Base-by-base conservation (phyloP, 495 filamentous ascomycete species). In the Penicillium lagena region DNA sequence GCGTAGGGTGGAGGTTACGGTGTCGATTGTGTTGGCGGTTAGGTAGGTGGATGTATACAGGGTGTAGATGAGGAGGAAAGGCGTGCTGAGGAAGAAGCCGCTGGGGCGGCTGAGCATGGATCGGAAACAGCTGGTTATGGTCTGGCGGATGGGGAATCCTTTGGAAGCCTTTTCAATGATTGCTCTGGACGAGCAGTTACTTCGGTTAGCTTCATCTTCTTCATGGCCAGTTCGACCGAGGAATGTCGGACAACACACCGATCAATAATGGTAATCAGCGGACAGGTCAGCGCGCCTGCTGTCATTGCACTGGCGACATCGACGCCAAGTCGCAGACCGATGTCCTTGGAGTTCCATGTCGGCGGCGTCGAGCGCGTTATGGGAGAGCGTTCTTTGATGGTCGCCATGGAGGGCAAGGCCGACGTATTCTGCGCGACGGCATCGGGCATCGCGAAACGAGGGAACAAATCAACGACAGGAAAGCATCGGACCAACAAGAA, bases 91-190 rank as follows among this genome's bases (percentile, higher is more conserved):
- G 60, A 96, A 63, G 71, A 93, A 81, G 35, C 54, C 58, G 47
- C 80, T 79, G 0, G 91, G 91, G n/a, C 75, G 73, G 17, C 71
- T 56, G 51, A 94, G 35, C 54, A 96, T 77, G 29, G 76, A 72
- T 7, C 56, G 63, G 40, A 93, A 60, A 31, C 84, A 85, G 50
- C 63, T 59, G 43, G 72, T 76, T 53, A 95, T 68, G 37, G 86
- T 90, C 38, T 68, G 60, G 37, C 65, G 63, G 46, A 96, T 81
- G n/a, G 85, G 76, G 50, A 76, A 75, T 43, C 83, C 79, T 52
- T 89, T 90, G 35, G 88, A 89, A 12, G 91, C 87, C 70, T 96
- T 95, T 67, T 96, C 90, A 66, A 96, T 95, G 56, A 98, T 95
- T 9, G 82, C 87, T 42, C 89, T 96, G 54, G 27, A 31, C 11